A percentile compares a stretch with the other conserved stretches of the same genome.
These are phyloP conservation scores for Penicillium ochrochloron DNA, from an alignment of 495 filamentous ascomycete species.

Conservation along the genomic window DNA sequence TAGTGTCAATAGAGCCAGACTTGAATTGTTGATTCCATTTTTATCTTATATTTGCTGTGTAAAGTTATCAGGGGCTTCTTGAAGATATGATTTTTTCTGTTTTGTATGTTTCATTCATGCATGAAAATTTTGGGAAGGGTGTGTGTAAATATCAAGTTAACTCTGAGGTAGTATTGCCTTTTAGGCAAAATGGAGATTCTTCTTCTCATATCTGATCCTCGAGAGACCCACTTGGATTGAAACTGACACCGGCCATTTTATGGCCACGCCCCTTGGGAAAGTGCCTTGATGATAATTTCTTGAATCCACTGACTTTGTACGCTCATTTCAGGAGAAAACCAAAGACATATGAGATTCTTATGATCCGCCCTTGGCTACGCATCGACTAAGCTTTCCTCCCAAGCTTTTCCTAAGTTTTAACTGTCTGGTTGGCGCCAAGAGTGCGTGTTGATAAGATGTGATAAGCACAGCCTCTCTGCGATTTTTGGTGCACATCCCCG, in stretches of 20 bases:
- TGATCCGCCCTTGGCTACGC: neutral
- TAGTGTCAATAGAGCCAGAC: neutral
- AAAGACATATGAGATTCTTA: neutral
- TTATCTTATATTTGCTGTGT: neutral
- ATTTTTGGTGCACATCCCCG: neutral
- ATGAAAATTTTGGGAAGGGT: too few species aligned
- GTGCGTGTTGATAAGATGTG: constrained; percentile 4
- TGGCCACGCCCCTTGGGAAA: neutral
- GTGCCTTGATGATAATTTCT: neutral
- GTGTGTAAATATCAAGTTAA: neutral
- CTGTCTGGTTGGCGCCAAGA: neutral
- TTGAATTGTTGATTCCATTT: neutral
- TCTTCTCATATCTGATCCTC: constrained; percentile 3
- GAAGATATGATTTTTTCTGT: neutral
- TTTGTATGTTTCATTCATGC: too few species aligned
- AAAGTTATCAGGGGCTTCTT: neutral
- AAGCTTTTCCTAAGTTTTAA: neutral
- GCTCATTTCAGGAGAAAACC: neutral
- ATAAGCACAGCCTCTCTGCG: neutral
- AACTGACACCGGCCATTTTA: neutral
- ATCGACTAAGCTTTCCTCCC: neutral
- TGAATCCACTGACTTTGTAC: neutral
- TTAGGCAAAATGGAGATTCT: constrained; percentile 1
- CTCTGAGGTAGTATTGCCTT: neutral
- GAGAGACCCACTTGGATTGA: constrained; percentile 2